These are phyloP conservation scores for Cudoniella acicularis DNA, from an alignment of 495 filamentous ascomycete genomes.

Conservation along the genomic window DNA sequence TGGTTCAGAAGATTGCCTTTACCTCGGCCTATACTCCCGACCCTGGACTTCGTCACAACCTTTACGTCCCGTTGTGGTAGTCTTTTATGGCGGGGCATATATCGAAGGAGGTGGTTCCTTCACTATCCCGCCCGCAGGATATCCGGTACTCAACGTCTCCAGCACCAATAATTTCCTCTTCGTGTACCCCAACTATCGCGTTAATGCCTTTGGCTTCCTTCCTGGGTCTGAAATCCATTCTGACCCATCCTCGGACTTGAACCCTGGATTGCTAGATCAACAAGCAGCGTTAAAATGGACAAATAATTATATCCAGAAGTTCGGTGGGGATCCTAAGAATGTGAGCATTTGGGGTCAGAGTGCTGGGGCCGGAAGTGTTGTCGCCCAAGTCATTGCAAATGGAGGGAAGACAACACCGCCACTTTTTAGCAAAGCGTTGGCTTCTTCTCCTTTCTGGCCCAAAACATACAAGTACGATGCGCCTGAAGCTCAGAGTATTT, in stretches of 20 bases:
- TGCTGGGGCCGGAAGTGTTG: conserved; percentile 62
- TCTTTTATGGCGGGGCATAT: conserved; percentile 61
- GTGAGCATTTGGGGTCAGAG: conserved; percentile 73
- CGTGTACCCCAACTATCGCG: conserved; percentile 60
- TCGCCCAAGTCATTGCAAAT: conserved; percentile 62
- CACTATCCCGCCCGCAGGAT: conserved; percentile 49
- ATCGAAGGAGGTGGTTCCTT: conserved; percentile 55
- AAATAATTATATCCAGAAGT: conserved; percentile 60
- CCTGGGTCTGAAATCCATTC: conserved; percentile 40
- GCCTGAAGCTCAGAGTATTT: conserved; percentile 57
- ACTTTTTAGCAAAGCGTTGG: conserved; percentile 50
- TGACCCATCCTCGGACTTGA: conserved; percentile 53
- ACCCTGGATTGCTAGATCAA: conserved; percentile 67
- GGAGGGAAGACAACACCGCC: conserved; percentile 31
- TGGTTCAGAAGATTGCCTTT: conserved; percentile 48
- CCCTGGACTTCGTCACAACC: conserved; percentile 42
- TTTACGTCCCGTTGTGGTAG: conserved; percentile 53
- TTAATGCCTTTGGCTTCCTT: conserved; percentile 64
- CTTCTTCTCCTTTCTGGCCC: conserved; percentile 59
- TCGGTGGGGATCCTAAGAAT: conserved; percentile 62
- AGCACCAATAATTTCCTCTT: conserved; percentile 52
- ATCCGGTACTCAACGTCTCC: conserved; percentile 51
- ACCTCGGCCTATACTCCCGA: conserved; percentile 50
- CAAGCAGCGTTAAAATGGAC: conserved; percentile 68
- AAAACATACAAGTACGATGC: conserved; percentile 43